phyloP scores from a whole-genome alignment of 305 asterid genomes.

The Ajuga reptans region DNA sequence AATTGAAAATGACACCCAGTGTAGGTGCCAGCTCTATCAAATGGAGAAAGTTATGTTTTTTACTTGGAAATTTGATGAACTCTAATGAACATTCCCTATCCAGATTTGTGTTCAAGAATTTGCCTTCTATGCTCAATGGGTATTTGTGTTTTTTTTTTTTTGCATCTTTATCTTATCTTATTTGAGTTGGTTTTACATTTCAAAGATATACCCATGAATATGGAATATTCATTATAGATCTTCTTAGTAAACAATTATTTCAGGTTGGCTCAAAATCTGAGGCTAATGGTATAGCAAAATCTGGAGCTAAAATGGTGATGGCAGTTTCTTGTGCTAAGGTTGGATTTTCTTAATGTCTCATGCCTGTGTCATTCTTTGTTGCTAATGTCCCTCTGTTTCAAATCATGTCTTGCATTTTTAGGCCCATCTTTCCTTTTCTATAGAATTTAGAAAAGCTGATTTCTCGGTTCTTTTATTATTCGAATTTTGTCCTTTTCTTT shows the following conservation, averaged over 20 bases:
- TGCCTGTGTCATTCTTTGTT: not conserved
- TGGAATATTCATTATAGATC: not conserved
- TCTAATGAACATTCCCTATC: not conserved
- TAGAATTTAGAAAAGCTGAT: not conserved
- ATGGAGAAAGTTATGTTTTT: too few species aligned
- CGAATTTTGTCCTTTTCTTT: not conserved
- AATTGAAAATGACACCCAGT: not conserved
- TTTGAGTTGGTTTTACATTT: not conserved
- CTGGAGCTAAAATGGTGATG: conserved; percentile 99
- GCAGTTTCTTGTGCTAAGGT: conserved; percentile 99
- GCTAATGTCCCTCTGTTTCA: not conserved
- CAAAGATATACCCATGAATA: conserved; percentile 1
- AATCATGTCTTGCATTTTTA: conserved; percentile 4
- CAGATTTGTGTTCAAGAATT: conserved; percentile 8
- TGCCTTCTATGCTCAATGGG: not conserved
- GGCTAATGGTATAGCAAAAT: conserved; percentile 91
- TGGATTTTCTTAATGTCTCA: conserved; percentile 7
- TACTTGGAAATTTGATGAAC: not conserved
- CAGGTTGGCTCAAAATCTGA: conserved; percentile 98
- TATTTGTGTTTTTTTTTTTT: not conserved
- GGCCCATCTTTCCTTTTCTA: not conserved
- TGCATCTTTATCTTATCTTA: not conserved
- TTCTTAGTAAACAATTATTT: conserved; percentile 20
- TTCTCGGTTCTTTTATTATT: not conserved
- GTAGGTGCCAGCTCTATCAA: not conserved